Conservation (phyloP, 2,329 filamentous ascomycete species). For the Xylariales sp. region DNA sequence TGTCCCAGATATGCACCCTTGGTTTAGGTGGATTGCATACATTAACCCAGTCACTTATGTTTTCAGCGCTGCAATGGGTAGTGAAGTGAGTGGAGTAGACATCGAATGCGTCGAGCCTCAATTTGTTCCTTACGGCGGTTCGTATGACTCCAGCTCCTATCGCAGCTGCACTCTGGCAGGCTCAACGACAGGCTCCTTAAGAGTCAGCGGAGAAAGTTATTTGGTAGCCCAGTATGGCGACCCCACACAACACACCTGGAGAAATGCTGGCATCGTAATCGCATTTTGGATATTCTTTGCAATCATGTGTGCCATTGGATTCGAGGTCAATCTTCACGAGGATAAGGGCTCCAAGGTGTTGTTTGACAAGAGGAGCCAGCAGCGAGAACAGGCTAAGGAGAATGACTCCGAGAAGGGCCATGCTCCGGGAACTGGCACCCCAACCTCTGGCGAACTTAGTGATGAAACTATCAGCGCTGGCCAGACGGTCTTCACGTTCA, state of each 20-base stretch:
- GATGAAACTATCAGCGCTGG: neutral
- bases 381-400: neutral
- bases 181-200: neutral
- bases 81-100: slow-evolving; percentile 36
- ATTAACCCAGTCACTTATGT: slow-evolving; percentile 62
- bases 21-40: slow-evolving; percentile 51
- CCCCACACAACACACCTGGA: slow-evolving; percentile 52
- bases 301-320: slow-evolving; percentile 50
- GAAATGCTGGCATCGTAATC: slow-evolving; percentile 58
- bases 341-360: slow-evolving; percentile 10
- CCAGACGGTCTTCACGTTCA: slow-evolving; percentile 8
- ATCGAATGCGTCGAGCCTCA: slow-evolving; percentile 57
- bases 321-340: slow-evolving; percentile 51
- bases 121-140: slow-evolving; percentile 48
- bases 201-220: slow-evolving; percentile 49
- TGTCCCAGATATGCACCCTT: slow-evolving; percentile 48
- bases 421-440: neutral
- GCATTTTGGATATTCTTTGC: slow-evolving; percentile 58
- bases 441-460: neutral
- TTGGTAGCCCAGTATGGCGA: slow-evolving; percentile 50
- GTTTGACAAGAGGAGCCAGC: slow-evolving; percentile 14
- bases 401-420: slow-evolving; percentile 1
- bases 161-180: slow-evolving; percentile 4
- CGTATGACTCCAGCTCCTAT: slow-evolving; percentile 17
- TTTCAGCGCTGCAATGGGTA: slow-evolving; percentile 58